phyloP scores from a whole-genome alignment of 2,329 filamentous ascomycete species.

The Sporothrix pseudoabietina region DNA sequence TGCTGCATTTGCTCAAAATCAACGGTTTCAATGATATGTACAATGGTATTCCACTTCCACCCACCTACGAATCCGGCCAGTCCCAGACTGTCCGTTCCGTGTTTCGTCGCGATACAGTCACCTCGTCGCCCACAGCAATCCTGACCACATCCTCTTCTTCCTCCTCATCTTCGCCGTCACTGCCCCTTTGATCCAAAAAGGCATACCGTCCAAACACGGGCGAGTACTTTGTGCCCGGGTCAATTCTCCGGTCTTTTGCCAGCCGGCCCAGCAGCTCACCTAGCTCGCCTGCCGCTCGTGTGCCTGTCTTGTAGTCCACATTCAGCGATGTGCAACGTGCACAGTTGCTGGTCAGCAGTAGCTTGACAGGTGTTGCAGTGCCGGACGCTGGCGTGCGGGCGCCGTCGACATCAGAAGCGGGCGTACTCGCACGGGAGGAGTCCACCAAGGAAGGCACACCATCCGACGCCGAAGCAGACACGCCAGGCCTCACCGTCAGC shows the following conservation, averaged over 20 bases:
- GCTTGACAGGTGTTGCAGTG: conserved; percentile 35
- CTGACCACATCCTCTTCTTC: conserved; percentile 37
- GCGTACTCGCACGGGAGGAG: background rate
- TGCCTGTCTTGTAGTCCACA: conserved; percentile 69
- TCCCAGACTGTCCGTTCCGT: conserved; percentile 57
- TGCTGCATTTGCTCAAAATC: background rate
- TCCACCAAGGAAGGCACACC: background rate
- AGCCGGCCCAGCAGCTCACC: conserved; percentile 70
- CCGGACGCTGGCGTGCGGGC: background rate
- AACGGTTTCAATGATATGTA: background rate
- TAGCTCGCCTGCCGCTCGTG: conserved; percentile 55
- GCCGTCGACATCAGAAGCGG: conserved; percentile 29
- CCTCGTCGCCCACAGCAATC: conserved; percentile 53
- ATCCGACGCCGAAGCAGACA: background rate
- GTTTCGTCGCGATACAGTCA: conserved; percentile 54
- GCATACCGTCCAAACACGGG: conserved; percentile 75
- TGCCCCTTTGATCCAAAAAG: conserved; percentile 51
- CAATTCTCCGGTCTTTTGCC: conserved; percentile 69
- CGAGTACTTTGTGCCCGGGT: conserved; percentile 66
- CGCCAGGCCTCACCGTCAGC: conserved; percentile 47
- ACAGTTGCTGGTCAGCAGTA: conserved; percentile 70
- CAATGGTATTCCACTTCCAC: background rate
- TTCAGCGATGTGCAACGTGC: conserved; percentile 69
- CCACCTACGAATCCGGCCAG: conserved; percentile 45
- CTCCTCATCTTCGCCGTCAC: conserved; percentile 29